Conservation (phyloP, 768 basidiomycete species). For the Rhodotorula kratochvilovae region DNA sequence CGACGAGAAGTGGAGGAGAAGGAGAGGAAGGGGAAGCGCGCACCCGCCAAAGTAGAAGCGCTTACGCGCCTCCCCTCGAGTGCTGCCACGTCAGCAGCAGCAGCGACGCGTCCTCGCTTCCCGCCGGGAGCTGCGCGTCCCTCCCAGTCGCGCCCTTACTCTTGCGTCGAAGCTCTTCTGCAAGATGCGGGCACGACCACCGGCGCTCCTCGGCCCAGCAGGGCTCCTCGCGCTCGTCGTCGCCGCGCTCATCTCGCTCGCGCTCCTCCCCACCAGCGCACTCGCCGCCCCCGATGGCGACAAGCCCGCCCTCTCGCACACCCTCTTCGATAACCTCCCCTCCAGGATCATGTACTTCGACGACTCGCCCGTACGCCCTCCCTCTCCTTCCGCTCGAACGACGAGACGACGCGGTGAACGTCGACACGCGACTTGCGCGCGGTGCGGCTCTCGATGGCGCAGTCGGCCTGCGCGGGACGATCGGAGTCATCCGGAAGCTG, state of each 20-base stretch:
- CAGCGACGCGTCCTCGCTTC: too few species aligned
- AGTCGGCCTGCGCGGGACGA: too few species aligned
- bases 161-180: too few species aligned
- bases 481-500: too few species aligned
- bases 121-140: too few species aligned
- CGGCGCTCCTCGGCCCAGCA: neutral
- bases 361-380: conserved; percentile 67
- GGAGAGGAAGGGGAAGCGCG: neutral
- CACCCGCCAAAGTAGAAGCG: too few species aligned
- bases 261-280: neutral
- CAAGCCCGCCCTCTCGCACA: conserved; percentile 32
- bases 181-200: neutral
- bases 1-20: neutral
- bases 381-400: neutral
- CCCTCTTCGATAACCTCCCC: conserved; percentile 42
- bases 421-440: neutral
- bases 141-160: neutral
- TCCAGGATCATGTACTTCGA: conserved; percentile 65
- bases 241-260: neutral
- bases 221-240: neutral
- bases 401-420: neutral
- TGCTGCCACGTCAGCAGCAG: too few species aligned
- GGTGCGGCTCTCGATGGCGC: too few species aligned
- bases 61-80: neutral
- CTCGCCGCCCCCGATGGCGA: conserved; percentile 6